Conservation (phyloP, 2,329 filamentous ascomycete genomes). For the Neofusicoccum laricinum region DNA sequence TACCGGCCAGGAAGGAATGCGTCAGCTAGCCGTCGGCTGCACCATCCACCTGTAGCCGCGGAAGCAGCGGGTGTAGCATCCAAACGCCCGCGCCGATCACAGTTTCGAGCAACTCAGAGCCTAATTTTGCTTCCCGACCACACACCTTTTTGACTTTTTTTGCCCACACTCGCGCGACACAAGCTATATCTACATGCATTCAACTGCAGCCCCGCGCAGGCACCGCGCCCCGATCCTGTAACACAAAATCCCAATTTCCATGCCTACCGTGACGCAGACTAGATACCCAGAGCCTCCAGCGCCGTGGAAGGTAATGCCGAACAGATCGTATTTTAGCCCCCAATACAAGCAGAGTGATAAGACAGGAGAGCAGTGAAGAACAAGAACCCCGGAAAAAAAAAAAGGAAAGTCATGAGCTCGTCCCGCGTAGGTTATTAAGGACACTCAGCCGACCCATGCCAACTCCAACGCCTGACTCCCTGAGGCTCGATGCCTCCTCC, state of each 20-base stretch:
- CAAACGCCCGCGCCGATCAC: background rate
- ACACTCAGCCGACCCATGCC: slow-evolving; percentile 2
- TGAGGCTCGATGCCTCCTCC: background rate
- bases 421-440: slow-evolving; percentile 10
- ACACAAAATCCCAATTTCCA: background rate
- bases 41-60: background rate
- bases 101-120: background rate
- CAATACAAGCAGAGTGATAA: background rate
- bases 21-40: too few relatives aligned
- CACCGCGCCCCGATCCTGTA: background rate
- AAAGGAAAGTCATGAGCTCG: slow-evolving; percentile 13
- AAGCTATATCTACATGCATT: slow-evolving; percentile 1
- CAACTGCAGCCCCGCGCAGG: background rate
- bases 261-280: background rate
- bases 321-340: slow-evolving; percentile 11
- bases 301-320: slow-evolving; percentile 5
- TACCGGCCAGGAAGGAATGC: too few relatives aligned
- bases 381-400: slow-evolving; percentile 10
- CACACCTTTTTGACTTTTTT: background rate
- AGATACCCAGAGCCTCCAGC: slow-evolving; percentile 8
- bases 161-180: background rate
- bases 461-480: slow-evolving; percentile 9
- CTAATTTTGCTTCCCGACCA: background rate
- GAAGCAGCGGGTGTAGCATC: background rate
- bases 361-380: background rate